Evolutionary conservation across 2,329 filamentous ascomycete species (phyloP).

Genomic region (Colletotrichum filicis): DNA sequence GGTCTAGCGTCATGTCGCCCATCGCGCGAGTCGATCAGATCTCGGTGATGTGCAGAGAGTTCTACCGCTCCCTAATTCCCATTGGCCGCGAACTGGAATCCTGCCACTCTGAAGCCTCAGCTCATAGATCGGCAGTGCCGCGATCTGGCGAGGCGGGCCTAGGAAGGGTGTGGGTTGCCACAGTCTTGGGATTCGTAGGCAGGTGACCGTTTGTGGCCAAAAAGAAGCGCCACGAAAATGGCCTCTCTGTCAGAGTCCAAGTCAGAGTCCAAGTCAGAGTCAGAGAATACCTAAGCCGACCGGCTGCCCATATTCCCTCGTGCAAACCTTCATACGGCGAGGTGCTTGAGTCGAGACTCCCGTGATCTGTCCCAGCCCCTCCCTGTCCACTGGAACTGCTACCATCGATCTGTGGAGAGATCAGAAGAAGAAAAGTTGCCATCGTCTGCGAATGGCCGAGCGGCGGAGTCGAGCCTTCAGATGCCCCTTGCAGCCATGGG

Average conservation of each 20-base stretch:
- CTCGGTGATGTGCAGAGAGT: constrained; percentile 3
- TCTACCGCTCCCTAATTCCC: background rate
- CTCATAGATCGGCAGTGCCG: constrained; percentile 24
- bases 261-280: background rate
- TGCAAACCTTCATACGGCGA: constrained; percentile 3
- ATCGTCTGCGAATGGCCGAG: constrained; percentile 14
- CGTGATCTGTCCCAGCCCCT: constrained; percentile 25
- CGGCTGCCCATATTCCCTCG: background rate
- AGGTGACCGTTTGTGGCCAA: background rate
- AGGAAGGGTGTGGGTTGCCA: constrained; percentile 12
- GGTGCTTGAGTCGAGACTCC: constrained; percentile 17
- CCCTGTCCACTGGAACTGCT: constrained; percentile 29
- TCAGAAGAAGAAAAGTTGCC: constrained; percentile 25
- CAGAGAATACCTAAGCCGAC: background rate
- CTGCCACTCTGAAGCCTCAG: constrained; percentile 13
- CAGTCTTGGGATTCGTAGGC: constrained; percentile 13
- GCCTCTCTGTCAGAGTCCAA: background rate
- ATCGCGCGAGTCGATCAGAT: constrained; percentile 12
- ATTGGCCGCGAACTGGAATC: constrained; percentile 1
- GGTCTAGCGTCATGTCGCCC: background rate
- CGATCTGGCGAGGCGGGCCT: constrained; percentile 20
- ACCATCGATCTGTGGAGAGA: constrained; percentile 35
- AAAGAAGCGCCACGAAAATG: background rate
- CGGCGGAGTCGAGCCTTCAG: constrained; percentile 9
- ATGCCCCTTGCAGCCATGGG: constrained; percentile 26